phyloP scores from a whole-genome alignment of 495 filamentous ascomycete genomes.

The Penicillium canescens region DNA sequence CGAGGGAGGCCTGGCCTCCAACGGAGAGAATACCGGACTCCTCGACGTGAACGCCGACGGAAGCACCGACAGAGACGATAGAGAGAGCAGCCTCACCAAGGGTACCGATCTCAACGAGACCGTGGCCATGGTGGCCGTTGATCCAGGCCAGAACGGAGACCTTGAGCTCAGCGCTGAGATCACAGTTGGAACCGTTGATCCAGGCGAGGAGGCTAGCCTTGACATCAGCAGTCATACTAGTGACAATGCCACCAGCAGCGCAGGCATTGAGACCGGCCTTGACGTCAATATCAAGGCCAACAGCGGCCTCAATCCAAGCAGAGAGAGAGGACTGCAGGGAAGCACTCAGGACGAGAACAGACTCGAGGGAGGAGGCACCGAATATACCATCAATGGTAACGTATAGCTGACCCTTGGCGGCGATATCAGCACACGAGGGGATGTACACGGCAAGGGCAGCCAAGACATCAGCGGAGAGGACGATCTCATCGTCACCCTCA shows the following conservation, averaged over 20 bases:
- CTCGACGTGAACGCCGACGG: slow-evolving; percentile 33
- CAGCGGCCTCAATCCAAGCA: slow-evolving; percentile 27
- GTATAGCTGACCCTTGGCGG: slow-evolving; percentile 39
- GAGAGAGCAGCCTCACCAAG: slow-evolving; percentile 33
- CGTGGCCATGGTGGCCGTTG: slow-evolving; percentile 29
- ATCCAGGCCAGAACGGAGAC: slow-evolving; percentile 37
- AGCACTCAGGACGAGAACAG: slow-evolving; percentile 34
- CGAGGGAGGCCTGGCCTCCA: slow-evolving; percentile 34
- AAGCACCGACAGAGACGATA: slow-evolving; percentile 38
- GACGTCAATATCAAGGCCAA: slow-evolving; percentile 29
- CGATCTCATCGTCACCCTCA: slow-evolving; percentile 21
- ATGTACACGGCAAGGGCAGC: slow-evolving; percentile 39
- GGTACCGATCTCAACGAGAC: slow-evolving; percentile 29
- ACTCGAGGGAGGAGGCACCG: slow-evolving; percentile 23
- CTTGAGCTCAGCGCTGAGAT: slow-evolving; percentile 33
- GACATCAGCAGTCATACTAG: slow-evolving; percentile 35
- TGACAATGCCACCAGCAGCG: slow-evolving; percentile 38
- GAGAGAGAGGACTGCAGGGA: slow-evolving; percentile 33
- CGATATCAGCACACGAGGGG: slow-evolving; percentile 36
- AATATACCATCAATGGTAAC: slow-evolving; percentile 47
- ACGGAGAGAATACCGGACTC: slow-evolving; percentile 30
- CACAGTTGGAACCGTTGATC: slow-evolving; percentile 30
- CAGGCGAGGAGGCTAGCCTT: slow-evolving; percentile 35
- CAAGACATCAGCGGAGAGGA: slow-evolving; percentile 17
- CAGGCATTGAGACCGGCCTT: slow-evolving; percentile 38